phyloP scores from a whole-genome alignment of 2,329 filamentous ascomycete species.

The Xylaria sp. region DNA sequence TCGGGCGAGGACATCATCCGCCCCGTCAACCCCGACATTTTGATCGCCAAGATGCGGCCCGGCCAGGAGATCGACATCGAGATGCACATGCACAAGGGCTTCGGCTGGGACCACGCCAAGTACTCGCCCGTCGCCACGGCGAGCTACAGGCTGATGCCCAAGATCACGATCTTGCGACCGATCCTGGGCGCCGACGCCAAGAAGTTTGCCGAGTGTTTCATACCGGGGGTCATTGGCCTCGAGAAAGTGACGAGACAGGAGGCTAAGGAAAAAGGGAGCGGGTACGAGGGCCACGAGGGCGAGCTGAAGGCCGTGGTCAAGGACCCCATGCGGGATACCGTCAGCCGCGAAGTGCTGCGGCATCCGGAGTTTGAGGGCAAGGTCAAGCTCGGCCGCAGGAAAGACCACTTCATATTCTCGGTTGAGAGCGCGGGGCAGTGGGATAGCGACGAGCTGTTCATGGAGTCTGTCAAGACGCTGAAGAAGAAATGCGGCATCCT shows the following conservation, averaged over 20 bases:
- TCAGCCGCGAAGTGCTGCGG: conserved; percentile 90
- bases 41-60: conserved; percentile 93
- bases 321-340: conserved; percentile 93
- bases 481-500: conserved; percentile 85
- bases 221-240: conserved; percentile 84
- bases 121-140: conserved; percentile 97
- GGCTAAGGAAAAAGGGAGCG: conserved; percentile 67
- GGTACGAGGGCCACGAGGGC: conserved; percentile 79
- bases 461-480: conserved; percentile 86
- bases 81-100: conserved; percentile 94
- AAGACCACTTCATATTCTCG: conserved; percentile 97
- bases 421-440: conserved; percentile 96
- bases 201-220: conserved; percentile 93
- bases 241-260: conserved; percentile 77
- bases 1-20: conserved; percentile 74
- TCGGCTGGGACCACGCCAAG: conserved; percentile 94
- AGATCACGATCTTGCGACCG: conserved; percentile 83
- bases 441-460: conserved; percentile 91
- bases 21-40: conserved; percentile 88
- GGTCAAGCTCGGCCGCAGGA: conserved; percentile 88
- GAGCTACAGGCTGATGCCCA: conserved; percentile 88
- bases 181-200: conserved; percentile 88
- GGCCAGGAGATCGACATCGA: conserved; percentile 87
- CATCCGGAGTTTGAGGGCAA: conserved; percentile 95
- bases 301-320: conserved; percentile 88